Evolutionary conservation across 257 asterid species (phyloP), one percentile per base, ranked within the genome.

Genomic region (Salvia miltiorrhiza): DNA sequence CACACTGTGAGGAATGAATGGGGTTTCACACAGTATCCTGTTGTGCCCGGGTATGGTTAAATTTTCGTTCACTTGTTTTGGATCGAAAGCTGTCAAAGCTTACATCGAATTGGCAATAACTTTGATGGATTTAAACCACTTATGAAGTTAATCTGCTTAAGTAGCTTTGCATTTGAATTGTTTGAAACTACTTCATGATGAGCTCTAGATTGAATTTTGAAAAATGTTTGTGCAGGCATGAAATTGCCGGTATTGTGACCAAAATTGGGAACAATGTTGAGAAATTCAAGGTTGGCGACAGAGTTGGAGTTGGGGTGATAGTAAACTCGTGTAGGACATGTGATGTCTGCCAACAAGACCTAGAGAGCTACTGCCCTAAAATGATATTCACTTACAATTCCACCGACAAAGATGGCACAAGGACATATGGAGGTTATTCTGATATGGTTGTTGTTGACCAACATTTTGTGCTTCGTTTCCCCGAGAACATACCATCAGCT

Each of bases 371-470:
- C 70, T 88, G 91, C 57, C 77, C 77, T 13, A 69, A 83, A 61
- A 62, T 56, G 54, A 70, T 77, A 43, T 73, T 79, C 2, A 86
- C 93, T 0, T 84, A 86, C 74, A 77, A 80, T 62, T 32, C 81
- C 60, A 71, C 19, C 2, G 65, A 79, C 32, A 37, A 60, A 30
- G 93, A 86, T 60, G 96, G 91, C 30, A 74, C 86, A 9, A 79
- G 39, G 39, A 84, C 93, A 4, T 79, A 88, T 47, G 96, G 96
- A 2, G 93, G 96, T 45, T 88, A 72, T 65, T 86, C 96, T 20
- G 87, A 88, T 64, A 76, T 57, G 12, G 54, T 84, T 0, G 84
- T 88, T 28, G 88, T 76, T 45, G 84, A 88, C 62, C 88, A 86
- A 52, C 86, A 64, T 33, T 84, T 62, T 54, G 89, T 86, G 69